Conservation (phyloP, 495 filamentous ascomycete genomes). For the Aspergillus nanangensis region DNA sequence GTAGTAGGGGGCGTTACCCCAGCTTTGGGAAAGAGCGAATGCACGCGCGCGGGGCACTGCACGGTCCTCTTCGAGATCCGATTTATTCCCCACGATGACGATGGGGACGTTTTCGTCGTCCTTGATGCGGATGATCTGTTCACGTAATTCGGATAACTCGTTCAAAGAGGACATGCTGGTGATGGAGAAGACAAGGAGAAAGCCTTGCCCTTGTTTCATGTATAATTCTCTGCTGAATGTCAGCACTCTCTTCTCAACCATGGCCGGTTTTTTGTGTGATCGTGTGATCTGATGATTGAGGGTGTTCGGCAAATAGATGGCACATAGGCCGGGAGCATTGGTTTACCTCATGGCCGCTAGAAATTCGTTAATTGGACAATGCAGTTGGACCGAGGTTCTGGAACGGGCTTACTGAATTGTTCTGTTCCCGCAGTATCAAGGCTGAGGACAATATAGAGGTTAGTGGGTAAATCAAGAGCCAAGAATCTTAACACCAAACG, state of each 20-base stretch:
- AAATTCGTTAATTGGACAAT: constrained; percentile 22
- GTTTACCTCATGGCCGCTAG: constrained; percentile 67
- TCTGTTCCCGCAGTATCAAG: constrained; percentile 97
- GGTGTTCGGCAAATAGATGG: background rate
- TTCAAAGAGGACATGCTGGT: constrained; percentile 80
- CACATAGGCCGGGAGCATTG: background rate
- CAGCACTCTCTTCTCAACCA: constrained; percentile 1
- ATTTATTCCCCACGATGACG: constrained; percentile 97
- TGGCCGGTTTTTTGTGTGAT: background rate
- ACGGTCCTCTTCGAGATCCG: constrained; percentile 89
- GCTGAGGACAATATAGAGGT: constrained; percentile 36
- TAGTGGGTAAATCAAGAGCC: background rate
- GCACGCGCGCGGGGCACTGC: constrained; percentile 76
- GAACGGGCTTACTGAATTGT: constrained; percentile 77
- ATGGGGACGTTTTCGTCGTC: constrained; percentile 88
- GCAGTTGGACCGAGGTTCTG: constrained; percentile 1
- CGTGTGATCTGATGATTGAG: background rate
- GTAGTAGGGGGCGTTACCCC: constrained; percentile 91
- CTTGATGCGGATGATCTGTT: constrained; percentile 97
- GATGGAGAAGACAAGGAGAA: constrained; percentile 96
- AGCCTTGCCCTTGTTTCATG: constrained; percentile 95
- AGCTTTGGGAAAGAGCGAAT: constrained; percentile 81
- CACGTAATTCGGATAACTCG: constrained; percentile 83
- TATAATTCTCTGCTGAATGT: constrained; percentile 69
- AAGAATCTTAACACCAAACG: constrained; percentile 19